These are phyloP conservation scores for Apiospora kogelbergensis DNA, from an alignment of 2,329 filamentous ascomycete species.

Conservation along the genomic window DNA sequence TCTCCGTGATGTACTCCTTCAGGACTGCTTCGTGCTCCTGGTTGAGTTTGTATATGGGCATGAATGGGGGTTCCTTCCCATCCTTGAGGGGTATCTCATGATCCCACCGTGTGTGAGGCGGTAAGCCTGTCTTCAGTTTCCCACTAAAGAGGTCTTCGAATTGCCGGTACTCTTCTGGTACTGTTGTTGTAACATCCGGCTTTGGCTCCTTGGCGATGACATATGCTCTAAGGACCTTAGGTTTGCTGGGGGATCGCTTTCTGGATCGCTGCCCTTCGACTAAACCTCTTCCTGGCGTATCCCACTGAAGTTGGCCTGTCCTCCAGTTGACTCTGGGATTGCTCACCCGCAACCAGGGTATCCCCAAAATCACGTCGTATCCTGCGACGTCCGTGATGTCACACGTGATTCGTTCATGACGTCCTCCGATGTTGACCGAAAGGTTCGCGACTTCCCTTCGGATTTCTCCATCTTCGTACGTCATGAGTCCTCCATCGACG, in stretches of 20 bases:
- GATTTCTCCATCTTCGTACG: too few species aligned
- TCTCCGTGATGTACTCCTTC: background rate
- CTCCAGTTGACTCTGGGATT: background rate
- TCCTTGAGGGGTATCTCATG: background rate
- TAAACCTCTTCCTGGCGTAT: background rate
- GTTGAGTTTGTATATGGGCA: background rate
- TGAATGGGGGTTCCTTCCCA: background rate
- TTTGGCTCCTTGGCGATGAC: background rate
- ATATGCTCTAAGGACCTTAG: background rate
- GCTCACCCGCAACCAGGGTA: too few species aligned
- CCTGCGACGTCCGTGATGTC: too few species aligned
- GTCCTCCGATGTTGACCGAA: too few species aligned
- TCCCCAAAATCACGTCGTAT: too few species aligned
- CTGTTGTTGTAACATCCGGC: background rate
- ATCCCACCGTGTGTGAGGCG: background rate
- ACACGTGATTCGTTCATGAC: too few species aligned
- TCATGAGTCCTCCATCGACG: too few species aligned
- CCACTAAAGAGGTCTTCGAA: background rate
- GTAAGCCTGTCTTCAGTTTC: background rate
- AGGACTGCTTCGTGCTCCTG: background rate
- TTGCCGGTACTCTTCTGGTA: background rate
- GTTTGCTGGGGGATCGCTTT: background rate
- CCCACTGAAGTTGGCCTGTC: background rate
- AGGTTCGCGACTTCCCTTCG: too few species aligned
- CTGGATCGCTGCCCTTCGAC: too few species aligned